Conservation (phyloP, 192 early-diverging fungal species). For the Diversispora epigaea region DNA sequence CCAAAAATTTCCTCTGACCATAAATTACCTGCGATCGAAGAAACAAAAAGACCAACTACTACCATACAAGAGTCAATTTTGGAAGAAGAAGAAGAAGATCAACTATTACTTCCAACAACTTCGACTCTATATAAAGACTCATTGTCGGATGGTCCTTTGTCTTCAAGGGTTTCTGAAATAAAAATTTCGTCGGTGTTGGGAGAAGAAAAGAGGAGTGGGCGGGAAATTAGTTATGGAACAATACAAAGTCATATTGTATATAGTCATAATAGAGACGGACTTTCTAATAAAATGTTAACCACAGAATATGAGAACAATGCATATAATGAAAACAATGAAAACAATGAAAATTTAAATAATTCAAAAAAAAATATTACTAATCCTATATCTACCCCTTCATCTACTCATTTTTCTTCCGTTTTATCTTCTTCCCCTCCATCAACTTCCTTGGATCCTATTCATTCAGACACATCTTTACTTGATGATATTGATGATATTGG, state of each 20-base stretch:
- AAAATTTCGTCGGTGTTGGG: neutral
- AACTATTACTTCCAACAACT: neutral
- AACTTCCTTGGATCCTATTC: neutral
- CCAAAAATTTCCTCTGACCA: neutral
- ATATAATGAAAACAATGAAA: neutral
- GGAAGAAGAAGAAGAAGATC: neutral
- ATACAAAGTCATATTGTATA: slow-evolving; percentile 27
- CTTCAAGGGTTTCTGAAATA: neutral
- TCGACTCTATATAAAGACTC: slow-evolving; percentile 21
- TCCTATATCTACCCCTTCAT: neutral
- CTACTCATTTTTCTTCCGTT: neutral
- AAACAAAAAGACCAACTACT: neutral
- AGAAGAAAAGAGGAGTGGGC: slow-evolving; percentile 10
- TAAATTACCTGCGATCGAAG: slow-evolving; percentile 10
- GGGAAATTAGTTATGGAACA: slow-evolving; percentile 21
- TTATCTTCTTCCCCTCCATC: neutral
- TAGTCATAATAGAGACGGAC: slow-evolving; percentile 32
- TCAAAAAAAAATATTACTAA: neutral
- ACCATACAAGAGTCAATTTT: slow-evolving; percentile 16
- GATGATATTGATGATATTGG: neutral
- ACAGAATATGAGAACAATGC: neutral
- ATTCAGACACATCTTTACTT: slow-evolving; percentile 25
- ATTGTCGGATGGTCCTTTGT: slow-evolving; percentile 14
- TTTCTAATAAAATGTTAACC: neutral
- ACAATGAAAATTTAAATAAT: slow-evolving; percentile 7